phyloP scores from a whole-genome alignment of 306 rosid genomes.

The Neltuma alba region DNA sequence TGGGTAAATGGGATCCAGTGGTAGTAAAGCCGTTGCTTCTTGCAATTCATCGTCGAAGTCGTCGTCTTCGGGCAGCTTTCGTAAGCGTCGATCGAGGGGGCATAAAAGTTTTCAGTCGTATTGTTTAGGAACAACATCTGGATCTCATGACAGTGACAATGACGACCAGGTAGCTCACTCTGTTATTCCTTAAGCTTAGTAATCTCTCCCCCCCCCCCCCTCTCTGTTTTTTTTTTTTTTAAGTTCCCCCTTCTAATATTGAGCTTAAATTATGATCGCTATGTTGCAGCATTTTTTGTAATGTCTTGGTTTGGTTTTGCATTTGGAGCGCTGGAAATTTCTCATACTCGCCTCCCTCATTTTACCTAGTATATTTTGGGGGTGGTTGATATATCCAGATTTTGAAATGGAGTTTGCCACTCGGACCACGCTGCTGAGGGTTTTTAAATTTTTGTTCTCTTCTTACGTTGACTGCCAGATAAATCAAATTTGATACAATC shows the following conservation, averaged over 20 bases:
- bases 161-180: conserved; percentile 60
- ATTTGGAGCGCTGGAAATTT: neutral
- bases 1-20: conserved; percentile 73
- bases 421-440: conserved; percentile 8
- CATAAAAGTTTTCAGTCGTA: conserved; percentile 64
- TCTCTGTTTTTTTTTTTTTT: neutral
- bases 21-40: conserved; percentile 65
- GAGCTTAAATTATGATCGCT: neutral
- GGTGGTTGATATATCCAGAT: conserved; percentile 16
- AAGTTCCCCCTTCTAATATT: neutral
- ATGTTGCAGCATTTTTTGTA: neutral
- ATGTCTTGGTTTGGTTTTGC: conserved; percentile 1
- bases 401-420: conserved; percentile 14
- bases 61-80: conserved; percentile 48
- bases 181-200: conserved; percentile 7
- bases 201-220: neutral
- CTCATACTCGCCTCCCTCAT: neutral
- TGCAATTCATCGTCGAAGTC: conserved; percentile 43
- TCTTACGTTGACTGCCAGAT: conserved; percentile 19
- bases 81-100: conserved; percentile 59
- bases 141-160: conserved; percentile 75
- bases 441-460: neutral
- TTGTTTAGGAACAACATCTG: conserved; percentile 76
- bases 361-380: neutral
- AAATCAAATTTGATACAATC: neutral